Percentiles rank a stretch among this genome's conserved stretches.
phyloP scores from a whole-genome alignment of 2,329 filamentous ascomycete species.

The Bipolaris gigantea region DNA sequence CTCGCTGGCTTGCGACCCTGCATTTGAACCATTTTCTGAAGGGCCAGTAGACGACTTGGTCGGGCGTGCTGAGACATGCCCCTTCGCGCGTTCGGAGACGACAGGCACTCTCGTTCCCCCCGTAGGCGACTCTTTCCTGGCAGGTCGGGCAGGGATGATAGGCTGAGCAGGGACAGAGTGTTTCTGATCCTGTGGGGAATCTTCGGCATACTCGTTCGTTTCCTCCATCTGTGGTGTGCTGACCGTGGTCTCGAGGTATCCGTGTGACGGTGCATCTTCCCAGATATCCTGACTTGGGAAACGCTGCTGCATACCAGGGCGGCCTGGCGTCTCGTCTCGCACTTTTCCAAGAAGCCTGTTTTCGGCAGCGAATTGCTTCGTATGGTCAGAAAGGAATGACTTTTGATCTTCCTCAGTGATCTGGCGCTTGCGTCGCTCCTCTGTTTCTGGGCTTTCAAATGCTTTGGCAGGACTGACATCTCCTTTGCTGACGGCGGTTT shows the following conservation, averaged over 20 bases:
- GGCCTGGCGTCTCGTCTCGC: slow-evolving; percentile 50
- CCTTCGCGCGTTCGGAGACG: slow-evolving; percentile 64
- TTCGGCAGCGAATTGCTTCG: slow-evolving; percentile 57
- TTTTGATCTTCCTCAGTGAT: slow-evolving; percentile 48
- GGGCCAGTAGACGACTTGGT: slow-evolving; percentile 55
- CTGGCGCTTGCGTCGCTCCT: slow-evolving; percentile 53
- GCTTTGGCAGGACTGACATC: slow-evolving; percentile 38
- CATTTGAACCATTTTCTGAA: slow-evolving; percentile 41
- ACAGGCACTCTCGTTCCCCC: slow-evolving; percentile 56
- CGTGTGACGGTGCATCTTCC: slow-evolving; percentile 89
- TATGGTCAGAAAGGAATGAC: slow-evolving; percentile 50
- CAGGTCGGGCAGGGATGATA: slow-evolving; percentile 40
- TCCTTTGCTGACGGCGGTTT: slow-evolving; percentile 42
- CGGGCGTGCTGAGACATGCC: slow-evolving; percentile 62
- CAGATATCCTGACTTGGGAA: slow-evolving; percentile 93
- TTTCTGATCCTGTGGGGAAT: slow-evolving; percentile 36
- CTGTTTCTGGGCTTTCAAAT: slow-evolving; percentile 53
- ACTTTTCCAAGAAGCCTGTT: slow-evolving; percentile 60
- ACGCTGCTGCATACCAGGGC: slow-evolving; percentile 62
- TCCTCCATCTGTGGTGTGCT: slow-evolving; percentile 55
- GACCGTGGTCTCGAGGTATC: slow-evolving; percentile 76
- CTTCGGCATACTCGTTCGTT: slow-evolving; percentile 45
- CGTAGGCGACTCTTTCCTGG: slow-evolving; percentile 48
- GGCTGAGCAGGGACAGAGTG: slow-evolving; percentile 35
- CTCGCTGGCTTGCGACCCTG: slow-evolving; percentile 28